Conservation (phyloP, 129 eudicot genomes). For the Mikania micrantha region DNA sequence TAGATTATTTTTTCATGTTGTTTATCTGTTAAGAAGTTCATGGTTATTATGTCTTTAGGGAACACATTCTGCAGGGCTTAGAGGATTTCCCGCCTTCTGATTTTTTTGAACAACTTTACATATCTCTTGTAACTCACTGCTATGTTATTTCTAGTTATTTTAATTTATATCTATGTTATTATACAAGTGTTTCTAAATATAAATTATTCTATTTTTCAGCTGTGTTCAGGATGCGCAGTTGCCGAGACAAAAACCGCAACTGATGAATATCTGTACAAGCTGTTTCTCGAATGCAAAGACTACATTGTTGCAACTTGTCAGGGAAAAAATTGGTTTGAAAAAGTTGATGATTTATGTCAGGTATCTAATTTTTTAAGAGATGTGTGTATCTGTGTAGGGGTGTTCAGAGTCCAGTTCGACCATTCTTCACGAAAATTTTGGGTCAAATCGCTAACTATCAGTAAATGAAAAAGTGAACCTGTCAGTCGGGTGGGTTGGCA, state of each 20-base stretch:
- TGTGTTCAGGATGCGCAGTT: constrained; percentile 64
- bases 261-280: constrained; percentile 48
- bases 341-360: constrained; percentile 93
- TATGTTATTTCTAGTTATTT: background rate
- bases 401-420: background rate
- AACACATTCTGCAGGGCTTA: constrained; percentile 60
- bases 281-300: constrained; percentile 82
- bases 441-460: background rate
- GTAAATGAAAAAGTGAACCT: background rate
- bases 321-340: constrained; percentile 61
- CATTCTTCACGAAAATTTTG: background rate
- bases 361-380: constrained; percentile 23
- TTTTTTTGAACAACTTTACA: constrained; percentile 76
- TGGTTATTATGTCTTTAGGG: constrained; percentile 43
- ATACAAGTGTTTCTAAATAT: background rate
- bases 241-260: constrained; percentile 59
- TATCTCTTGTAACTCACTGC: constrained; percentile 59
- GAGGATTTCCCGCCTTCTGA: constrained; percentile 69
- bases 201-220: constrained; percentile 37
- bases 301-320: constrained; percentile 71
- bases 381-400: background rate
- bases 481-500: background rate
- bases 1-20: background rate
- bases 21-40: constrained; percentile 1
- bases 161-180: background rate